Conservation (phyloP, 768 basidiomycete species). For the Hericium rajendrae region DNA sequence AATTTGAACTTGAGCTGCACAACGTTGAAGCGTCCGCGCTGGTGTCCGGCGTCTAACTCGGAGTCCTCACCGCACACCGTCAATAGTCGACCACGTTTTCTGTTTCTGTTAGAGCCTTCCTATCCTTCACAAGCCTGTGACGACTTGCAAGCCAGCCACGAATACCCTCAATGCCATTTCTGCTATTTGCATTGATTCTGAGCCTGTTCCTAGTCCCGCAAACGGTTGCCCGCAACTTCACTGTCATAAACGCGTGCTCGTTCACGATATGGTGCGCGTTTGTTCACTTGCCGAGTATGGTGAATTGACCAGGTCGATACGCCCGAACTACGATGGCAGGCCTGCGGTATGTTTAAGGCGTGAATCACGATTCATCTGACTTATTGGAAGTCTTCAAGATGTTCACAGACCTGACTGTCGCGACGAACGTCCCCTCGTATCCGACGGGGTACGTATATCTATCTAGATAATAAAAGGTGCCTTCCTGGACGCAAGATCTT, state of each 20-base stretch:
- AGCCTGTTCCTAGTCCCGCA: not conserved
- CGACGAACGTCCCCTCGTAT: conserved; percentile 31
- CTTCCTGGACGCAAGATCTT: not conserved
- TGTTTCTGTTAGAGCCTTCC: too few relatives aligned
- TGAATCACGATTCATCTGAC: not conserved
- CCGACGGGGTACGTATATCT: conserved; percentile 34
- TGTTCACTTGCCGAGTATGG: not conserved
- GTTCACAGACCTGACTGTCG: conserved; percentile 51
- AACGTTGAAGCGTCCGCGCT: too few relatives aligned
- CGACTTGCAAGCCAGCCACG: too few relatives aligned
- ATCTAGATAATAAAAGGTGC: not conserved
- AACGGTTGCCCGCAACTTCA: conserved; percentile 46
- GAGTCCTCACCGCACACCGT: too few relatives aligned
- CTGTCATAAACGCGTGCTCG: conserved; percentile 50
- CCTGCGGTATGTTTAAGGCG: not conserved
- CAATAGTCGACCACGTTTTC: too few relatives aligned
- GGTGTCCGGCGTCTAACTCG: too few relatives aligned
- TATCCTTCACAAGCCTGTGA: too few relatives aligned
- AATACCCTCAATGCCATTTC: too few relatives aligned
- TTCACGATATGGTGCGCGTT: conserved; percentile 57
- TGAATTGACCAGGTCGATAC: not conserved
- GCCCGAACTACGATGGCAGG: not conserved
- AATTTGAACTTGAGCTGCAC: too few relatives aligned
- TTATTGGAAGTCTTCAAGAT: conserved; percentile 26
- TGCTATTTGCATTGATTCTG: not conserved